phyloP scores from a whole-genome alignment of 2,329 filamentous ascomycete species.

The Neopestalotiopsis sp. region DNA sequence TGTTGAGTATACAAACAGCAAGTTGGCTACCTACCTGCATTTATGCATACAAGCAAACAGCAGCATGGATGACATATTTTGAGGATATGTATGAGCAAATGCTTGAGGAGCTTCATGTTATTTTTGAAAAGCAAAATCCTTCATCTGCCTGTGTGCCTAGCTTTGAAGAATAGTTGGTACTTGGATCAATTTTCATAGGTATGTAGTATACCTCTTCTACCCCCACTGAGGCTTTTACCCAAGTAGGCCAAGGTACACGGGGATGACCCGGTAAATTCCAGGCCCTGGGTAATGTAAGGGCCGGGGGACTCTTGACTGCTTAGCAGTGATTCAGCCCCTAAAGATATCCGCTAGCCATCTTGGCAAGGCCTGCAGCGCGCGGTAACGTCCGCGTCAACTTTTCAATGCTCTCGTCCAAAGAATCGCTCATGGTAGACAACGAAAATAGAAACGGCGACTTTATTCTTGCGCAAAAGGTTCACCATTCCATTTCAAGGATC shows the following conservation, averaged over 20 bases:
- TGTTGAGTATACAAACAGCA: background rate
- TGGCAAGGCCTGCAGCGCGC: slow-evolving; percentile 1
- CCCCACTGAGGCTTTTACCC: no score
- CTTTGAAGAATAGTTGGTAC: no score
- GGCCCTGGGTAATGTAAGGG: background rate
- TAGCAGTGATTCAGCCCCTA: background rate
- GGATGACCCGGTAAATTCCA: background rate
- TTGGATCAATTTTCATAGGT: no score
- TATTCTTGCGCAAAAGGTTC: background rate
- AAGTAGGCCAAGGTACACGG: background rate
- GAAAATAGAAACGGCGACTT: background rate
- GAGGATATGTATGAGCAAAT: background rate
- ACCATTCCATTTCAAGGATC: no score
- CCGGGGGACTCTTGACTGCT: background rate
- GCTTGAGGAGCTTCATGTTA: background rate
- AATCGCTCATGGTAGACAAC: background rate
- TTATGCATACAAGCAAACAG: background rate
- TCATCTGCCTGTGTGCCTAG: background rate
- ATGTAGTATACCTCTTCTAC: no score
- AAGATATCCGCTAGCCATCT: background rate
- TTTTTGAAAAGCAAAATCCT: background rate
- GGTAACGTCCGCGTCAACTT: slow-evolving; percentile 9
- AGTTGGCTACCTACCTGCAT: background rate
- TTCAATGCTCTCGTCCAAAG: background rate
- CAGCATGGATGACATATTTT: background rate